A percentile compares a stretch with the other conserved stretches of the same genome.
Conservation (phyloP, 768 basidiomycete species). For the Xerocomus brunneocitrinus region DNA sequence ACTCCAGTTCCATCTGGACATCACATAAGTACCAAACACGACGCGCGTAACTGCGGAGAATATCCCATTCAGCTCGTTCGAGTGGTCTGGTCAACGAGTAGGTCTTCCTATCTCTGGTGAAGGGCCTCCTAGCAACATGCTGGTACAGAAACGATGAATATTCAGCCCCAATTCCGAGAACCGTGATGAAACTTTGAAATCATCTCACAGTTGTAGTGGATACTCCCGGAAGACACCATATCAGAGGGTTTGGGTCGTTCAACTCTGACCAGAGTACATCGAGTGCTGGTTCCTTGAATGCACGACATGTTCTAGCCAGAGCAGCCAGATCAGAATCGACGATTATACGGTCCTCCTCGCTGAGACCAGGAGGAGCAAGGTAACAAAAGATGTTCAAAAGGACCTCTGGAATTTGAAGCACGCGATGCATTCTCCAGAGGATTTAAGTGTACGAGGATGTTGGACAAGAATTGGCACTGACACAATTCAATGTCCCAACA, state of each 20-base stretch:
- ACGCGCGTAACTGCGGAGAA: slow-evolving; percentile 1
- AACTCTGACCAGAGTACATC: slow-evolving; percentile 7
- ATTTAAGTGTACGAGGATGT: too few species aligned
- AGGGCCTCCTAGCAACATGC: too few species aligned
- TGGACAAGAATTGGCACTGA: too few species aligned
- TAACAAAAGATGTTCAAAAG: too few species aligned
- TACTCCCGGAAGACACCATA: neutral
- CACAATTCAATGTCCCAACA: too few species aligned
- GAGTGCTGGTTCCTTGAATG: neutral
- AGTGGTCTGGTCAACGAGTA: neutral
- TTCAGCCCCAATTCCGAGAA: neutral
- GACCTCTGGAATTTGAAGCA: too few species aligned
- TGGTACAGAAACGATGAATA: too few species aligned
- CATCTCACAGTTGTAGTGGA: neutral
- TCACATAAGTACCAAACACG: neutral
- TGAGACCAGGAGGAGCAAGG: too few species aligned
- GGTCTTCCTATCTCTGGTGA: neutral
- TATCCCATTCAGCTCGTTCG: slow-evolving; percentile 1
- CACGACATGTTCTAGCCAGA: too few species aligned
- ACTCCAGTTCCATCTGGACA: neutral
- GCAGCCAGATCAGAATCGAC: too few species aligned
- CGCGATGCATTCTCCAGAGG: too few species aligned
- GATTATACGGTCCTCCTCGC: too few species aligned
- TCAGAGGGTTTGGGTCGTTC: neutral
- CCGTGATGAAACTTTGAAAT: neutral